Base-by-base conservation (phyloP, 768 basidiomycete genomes). In the Daedalea quercina region DNA sequence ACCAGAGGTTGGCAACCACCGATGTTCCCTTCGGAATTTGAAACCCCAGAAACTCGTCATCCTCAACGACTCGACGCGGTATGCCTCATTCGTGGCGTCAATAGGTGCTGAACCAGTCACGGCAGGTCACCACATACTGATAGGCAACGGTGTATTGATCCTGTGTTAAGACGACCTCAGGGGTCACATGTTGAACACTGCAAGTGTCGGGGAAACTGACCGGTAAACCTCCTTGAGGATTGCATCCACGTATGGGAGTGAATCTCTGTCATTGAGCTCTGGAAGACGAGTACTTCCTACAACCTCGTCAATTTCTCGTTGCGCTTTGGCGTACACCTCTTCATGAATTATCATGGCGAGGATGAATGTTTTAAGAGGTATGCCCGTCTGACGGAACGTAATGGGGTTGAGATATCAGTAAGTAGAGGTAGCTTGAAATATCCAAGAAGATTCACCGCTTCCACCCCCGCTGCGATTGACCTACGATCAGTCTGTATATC, bases 281-380 rank as follows among this genome's bases (percentile, higher is more conserved):
- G 74, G 74, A 2, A 76, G 65, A 0, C 75, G 64, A 49, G 70
- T 66, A 15, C 44, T 55, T 13, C 76, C 76, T 12, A 74, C 59
- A 4, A 76, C 71, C 2, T 60, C 44, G 51, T 76, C 75, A 1
- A 78, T 62, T 53, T 78, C 75, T 17, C 62, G 61, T 47, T 75
- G 74, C 9, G 73, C 75, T 47, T 67, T 71, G 33, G 50, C 58
- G 53, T 67, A 67, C 0, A 68, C 67, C 1, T 73, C 69, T 0
- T 74, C 75, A 53, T 72, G 63, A 9, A 72, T 63, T 0, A 65
- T 55, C 60, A 73, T 70, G 13, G 70, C 72, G 25, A 75, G 63
- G 60, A 76, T 69, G 53, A 76, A 70, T 0, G 70, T 67, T 42
- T 67, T 64, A 13, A 72, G 58, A 13, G 69, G 61, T 9, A 73